phyloP scores from a whole-genome alignment of 768 basidiomycete species.

The Psilocybe sp. region DNA sequence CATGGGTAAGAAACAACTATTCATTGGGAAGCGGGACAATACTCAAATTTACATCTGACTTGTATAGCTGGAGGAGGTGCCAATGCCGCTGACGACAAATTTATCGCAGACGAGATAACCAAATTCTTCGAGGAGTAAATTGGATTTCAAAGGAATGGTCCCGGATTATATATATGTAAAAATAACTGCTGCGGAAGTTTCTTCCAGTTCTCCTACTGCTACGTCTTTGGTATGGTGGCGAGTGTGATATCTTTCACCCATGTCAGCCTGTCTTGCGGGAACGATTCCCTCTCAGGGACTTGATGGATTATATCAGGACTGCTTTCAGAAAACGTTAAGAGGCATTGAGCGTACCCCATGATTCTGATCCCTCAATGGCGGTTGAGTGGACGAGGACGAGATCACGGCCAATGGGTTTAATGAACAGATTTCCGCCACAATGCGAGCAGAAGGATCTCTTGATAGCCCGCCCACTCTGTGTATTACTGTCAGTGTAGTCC shows the following conservation, averaged over 20 bases:
- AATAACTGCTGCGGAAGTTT: no score
- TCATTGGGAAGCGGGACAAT: background rate
- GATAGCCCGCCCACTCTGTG: slow-evolving; percentile 24
- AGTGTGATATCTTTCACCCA: slow-evolving; percentile 23
- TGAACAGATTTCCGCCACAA: slow-evolving; percentile 26
- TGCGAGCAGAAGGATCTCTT: slow-evolving; percentile 27
- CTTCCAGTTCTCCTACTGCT: background rate
- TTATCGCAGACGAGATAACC: slow-evolving; percentile 40
- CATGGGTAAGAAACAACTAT: slow-evolving; percentile 34
- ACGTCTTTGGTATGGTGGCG: background rate
- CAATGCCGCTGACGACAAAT: slow-evolving; percentile 36
- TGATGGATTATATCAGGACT: background rate
- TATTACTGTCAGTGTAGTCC: slow-evolving; percentile 22
- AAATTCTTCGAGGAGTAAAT: slow-evolving; percentile 40
- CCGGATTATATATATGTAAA: no score
- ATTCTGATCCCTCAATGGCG: slow-evolving; percentile 17
- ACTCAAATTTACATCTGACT: background rate
- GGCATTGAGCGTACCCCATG: slow-evolving; percentile 16
- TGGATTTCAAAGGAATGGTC: no score
- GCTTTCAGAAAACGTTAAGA: background rate
- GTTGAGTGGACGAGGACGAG: slow-evolving; percentile 20
- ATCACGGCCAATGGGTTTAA: slow-evolving; percentile 16
- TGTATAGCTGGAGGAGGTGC: slow-evolving; percentile 40
- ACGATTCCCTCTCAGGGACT: slow-evolving; percentile 21
- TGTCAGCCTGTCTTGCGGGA: slow-evolving; percentile 6